phyloP scores from a whole-genome alignment of 1,139 yeast genomes.

The Sporopachydermia cereana region DNA sequence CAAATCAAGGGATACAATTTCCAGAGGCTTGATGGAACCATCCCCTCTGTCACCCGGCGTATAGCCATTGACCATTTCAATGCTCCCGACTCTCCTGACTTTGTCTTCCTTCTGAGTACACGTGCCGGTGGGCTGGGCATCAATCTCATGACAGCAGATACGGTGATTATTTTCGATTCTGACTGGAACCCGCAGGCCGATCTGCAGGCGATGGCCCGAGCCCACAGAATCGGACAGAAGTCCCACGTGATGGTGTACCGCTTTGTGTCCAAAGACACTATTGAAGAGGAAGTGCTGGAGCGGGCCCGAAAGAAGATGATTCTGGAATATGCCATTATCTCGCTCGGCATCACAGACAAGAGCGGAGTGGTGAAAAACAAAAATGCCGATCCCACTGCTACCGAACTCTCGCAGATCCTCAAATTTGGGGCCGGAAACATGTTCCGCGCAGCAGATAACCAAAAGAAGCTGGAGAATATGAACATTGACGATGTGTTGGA shows the following conservation, averaged over 20 bases:
- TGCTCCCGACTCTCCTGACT: conserved; percentile 87
- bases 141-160: conserved; percentile 96
- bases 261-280: conserved; percentile 93
- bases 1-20: conserved; percentile 82
- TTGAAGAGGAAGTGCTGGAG: conserved; percentile 93
- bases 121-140: conserved; percentile 99
- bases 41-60: conserved; percentile 88
- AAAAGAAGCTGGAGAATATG: conserved; percentile 88
- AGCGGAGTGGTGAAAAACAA: conserved; percentile 33
- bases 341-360: conserved; percentile 86
- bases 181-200: conserved; percentile 99
- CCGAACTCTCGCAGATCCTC: conserved; percentile 83
- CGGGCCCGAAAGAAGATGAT: conserved; percentile 97
- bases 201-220: conserved; percentile 98
- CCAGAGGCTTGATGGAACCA: conserved; percentile 94
- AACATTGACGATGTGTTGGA: conserved; percentile 91
- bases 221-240: conserved; percentile 97
- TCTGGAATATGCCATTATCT: conserved; percentile 91
- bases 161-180: conserved; percentile 92
- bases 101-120: conserved; percentile 81
- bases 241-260: conserved; percentile 95
- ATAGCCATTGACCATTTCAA: conserved; percentile 94
- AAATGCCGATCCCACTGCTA: conserved; percentile 64
- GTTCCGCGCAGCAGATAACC: conserved; percentile 89
- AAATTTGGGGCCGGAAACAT: conserved; percentile 98